Percentiles rank a stretch among this genome's conserved stretches.
Conservation (phyloP, 495 filamentous ascomycete genomes). For the Penicillium bialowiezense region DNA sequence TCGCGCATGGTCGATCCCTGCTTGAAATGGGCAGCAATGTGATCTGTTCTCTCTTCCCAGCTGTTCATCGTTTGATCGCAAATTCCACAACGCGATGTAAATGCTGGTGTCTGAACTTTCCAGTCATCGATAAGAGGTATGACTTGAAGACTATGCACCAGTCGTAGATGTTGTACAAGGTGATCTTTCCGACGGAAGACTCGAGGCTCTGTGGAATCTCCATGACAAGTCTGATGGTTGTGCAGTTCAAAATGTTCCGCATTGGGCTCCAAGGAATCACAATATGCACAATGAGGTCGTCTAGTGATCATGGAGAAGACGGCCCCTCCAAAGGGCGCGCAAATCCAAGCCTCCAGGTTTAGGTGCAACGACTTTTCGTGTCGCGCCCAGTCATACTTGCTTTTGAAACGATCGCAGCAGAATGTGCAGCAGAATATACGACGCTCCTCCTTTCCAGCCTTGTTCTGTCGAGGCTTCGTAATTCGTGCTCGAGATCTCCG, state of each 20-base stretch:
- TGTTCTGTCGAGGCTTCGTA: constrained; percentile 51
- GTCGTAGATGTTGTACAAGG: constrained; percentile 68
- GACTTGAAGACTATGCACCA: constrained; percentile 65
- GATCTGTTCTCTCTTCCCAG: constrained; percentile 59
- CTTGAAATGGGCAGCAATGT: constrained; percentile 64
- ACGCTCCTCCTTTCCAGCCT: constrained; percentile 13
- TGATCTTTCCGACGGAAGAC: constrained; percentile 81
- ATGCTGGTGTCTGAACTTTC: constrained; percentile 58
- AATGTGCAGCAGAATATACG: constrained; percentile 60
- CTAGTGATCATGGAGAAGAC: constrained; percentile 45
- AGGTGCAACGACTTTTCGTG: constrained; percentile 82
- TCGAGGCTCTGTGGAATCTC: constrained; percentile 57
- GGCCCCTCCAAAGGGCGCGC: constrained; percentile 55
- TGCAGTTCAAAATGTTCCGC: constrained; percentile 30
- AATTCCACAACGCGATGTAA: constrained; percentile 65
- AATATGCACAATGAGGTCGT: constrained; percentile 36
- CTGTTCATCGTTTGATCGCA: constrained; percentile 56
- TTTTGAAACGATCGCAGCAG: constrained; percentile 75
- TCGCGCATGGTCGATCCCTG: constrained; percentile 60
- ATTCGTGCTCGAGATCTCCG: constrained; percentile 45
- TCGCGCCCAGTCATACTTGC: constrained; percentile 77
- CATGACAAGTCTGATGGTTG: constrained; percentile 62
- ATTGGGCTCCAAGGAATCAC: constrained; percentile 15
- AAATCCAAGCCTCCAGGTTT: constrained; percentile 72
- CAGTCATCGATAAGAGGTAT: constrained; percentile 62